These are phyloP conservation scores for Penicillium argentinense DNA, from an alignment of 495 filamentous ascomycete species.

Conservation along the genomic window DNA sequence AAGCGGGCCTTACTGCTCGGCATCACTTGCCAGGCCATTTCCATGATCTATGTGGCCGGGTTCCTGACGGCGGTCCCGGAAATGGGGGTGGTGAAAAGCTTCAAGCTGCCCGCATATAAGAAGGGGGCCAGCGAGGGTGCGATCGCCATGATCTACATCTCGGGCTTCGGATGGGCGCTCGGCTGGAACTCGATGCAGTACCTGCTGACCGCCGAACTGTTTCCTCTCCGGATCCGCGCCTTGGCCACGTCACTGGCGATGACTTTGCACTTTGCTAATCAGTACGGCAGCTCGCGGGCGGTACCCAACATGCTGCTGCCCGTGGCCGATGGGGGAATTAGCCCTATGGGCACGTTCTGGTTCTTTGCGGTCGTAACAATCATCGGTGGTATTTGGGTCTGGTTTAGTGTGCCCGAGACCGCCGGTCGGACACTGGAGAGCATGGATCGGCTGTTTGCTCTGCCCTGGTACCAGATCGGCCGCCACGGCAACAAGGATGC, in stretches of 20 bases:
- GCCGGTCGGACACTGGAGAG: slow-evolving; percentile 37
- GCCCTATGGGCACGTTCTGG: slow-evolving; percentile 59
- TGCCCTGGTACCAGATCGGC: slow-evolving; percentile 65
- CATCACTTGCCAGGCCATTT: slow-evolving; percentile 60
- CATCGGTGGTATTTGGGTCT: slow-evolving; percentile 56
- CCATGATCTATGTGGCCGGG: slow-evolving; percentile 68
- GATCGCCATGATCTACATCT: slow-evolving; percentile 67
- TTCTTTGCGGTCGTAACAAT: slow-evolving; percentile 62
- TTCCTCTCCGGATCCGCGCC: slow-evolving; percentile 54
- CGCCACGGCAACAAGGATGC: slow-evolving; percentile 51
- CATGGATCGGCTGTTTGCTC: slow-evolving; percentile 65
- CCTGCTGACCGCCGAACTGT: slow-evolving; percentile 70
- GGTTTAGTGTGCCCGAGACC: slow-evolving; percentile 43
- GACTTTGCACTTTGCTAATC: slow-evolving; percentile 65
- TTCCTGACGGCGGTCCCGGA: slow-evolving; percentile 58
- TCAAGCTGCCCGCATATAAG: slow-evolving; percentile 27
- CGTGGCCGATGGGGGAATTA: slow-evolving; percentile 34
- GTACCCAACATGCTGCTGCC: slow-evolving; percentile 51
- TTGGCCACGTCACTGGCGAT: slow-evolving; percentile 37
- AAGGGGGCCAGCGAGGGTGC: slow-evolving; percentile 50
- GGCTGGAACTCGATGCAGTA: slow-evolving; percentile 80
- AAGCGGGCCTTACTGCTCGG: slow-evolving; percentile 66
- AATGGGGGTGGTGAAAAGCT: slow-evolving; percentile 37
- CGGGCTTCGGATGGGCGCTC: slow-evolving; percentile 66
- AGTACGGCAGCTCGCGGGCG: slow-evolving; percentile 61